Conservation (phyloP, 2,329 filamentous ascomycete genomes). For the Aureobasidium leucospermi region DNA sequence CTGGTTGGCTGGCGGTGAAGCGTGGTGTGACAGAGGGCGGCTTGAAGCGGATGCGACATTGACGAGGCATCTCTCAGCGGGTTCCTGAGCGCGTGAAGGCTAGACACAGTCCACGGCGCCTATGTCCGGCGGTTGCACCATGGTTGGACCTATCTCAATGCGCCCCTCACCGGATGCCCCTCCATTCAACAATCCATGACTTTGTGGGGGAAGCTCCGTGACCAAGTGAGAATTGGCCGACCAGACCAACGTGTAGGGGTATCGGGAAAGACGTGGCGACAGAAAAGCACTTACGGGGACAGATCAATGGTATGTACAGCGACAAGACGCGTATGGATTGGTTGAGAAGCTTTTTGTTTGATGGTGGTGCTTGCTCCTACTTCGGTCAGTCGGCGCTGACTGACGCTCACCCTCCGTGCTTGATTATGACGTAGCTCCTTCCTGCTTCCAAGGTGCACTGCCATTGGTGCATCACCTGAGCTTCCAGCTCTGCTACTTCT, state of each 20-base stretch:
- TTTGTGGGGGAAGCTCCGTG: conserved; percentile 6
- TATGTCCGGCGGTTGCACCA: background rate
- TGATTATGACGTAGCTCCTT: background rate
- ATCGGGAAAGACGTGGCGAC: background rate
- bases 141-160: background rate
- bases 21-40: background rate
- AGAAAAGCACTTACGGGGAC: background rate
- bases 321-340: background rate
- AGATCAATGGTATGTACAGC: background rate
- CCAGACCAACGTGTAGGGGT: background rate
- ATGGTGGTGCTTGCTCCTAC: conserved; percentile 3
- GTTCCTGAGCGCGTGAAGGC: background rate
- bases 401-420: background rate
- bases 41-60: background rate
- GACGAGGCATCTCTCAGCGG: background rate
- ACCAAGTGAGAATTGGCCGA: background rate
- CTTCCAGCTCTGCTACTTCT: background rate
- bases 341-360: conserved; percentile 11
- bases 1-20: background rate
- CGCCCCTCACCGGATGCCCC: background rate
- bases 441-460: conserved; percentile 1
- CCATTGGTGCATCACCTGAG: conserved; percentile 8
- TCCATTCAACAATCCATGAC: background rate
- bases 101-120: background rate
- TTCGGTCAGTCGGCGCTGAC: background rate